These are phyloP conservation scores for Solanum chacoense DNA, from an alignment of 305 asterid genomes.

Conservation along the genomic window DNA sequence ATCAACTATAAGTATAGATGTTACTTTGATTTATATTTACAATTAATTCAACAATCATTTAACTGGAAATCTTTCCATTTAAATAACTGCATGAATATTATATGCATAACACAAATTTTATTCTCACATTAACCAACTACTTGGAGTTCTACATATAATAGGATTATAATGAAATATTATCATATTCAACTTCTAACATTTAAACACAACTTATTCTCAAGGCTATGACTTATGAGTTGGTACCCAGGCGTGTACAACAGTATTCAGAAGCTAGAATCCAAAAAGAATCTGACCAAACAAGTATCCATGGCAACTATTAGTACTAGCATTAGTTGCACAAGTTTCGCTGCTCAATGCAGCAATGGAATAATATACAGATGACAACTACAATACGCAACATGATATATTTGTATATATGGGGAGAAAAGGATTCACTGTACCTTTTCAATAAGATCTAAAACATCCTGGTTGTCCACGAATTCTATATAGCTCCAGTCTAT, in stretches of 20 bases:
- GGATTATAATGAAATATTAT: background rate
- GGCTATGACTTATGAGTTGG: background rate
- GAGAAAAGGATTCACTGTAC: slow-evolving; percentile 15
- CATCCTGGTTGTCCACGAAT: slow-evolving; percentile 90
- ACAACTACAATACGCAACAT: background rate
- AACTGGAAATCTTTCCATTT: background rate
- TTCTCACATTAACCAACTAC: background rate
- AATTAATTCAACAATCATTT: background rate
- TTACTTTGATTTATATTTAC: background rate
- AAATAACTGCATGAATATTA: background rate
- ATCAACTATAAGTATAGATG: background rate
- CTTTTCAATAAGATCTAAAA: slow-evolving; percentile 93
- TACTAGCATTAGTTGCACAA: background rate
- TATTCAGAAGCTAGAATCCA: background rate
- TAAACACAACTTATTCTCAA: background rate
- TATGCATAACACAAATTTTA: background rate
- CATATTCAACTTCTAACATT: background rate
- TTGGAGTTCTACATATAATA: background rate
- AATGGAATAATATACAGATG: background rate
- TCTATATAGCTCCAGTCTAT: slow-evolving; percentile 97
- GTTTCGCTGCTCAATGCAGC: background rate
- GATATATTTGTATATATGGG: background rate
- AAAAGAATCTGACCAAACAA: background rate
- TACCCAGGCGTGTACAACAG: background rate
- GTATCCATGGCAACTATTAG: background rate